Conservation (phyloP, 2,329 filamentous ascomycete species). For the Neonectria neomacrospora region DNA sequence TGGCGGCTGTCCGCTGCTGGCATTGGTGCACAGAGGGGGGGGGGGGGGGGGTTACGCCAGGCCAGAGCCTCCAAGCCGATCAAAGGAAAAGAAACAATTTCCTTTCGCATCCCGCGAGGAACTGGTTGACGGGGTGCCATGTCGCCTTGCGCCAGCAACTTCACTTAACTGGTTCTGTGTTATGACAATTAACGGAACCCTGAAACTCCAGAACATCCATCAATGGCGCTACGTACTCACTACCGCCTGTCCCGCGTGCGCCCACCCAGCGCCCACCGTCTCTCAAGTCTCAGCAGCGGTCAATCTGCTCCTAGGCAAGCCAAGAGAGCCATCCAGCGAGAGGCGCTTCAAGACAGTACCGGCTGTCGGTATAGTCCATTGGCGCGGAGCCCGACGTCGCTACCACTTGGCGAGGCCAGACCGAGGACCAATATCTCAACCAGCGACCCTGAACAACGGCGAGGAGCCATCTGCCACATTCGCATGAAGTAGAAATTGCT, state of each 20-base stretch:
- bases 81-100: not conserved
- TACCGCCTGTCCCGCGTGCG: conserved; percentile 21
- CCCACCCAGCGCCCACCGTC: not conserved
- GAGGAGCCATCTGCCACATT: conserved; percentile 8
- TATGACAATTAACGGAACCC: conserved; percentile 16
- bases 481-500: not conserved
- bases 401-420: conserved; percentile 3
- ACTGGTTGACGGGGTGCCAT: conserved; percentile 1
- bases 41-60: not conserved
- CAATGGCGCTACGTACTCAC: conserved; percentile 31
- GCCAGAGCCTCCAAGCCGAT: not conserved
- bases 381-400: conserved; percentile 2
- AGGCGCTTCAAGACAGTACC: too few species aligned
- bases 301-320: conserved; percentile 4
- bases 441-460: conserved; percentile 1
- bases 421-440: conserved; percentile 8
- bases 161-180: not conserved
- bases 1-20: not conserved
- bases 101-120: not conserved
- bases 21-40: not conserved
- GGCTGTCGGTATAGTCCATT: conserved; percentile 8
- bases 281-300: not conserved
- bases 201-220: conserved; percentile 42
- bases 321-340: conserved; percentile 6
- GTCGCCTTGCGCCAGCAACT: not conserved